phyloP scores from a whole-genome alignment of 352 stramenopile species.

The Peronospora destructor region DNA sequence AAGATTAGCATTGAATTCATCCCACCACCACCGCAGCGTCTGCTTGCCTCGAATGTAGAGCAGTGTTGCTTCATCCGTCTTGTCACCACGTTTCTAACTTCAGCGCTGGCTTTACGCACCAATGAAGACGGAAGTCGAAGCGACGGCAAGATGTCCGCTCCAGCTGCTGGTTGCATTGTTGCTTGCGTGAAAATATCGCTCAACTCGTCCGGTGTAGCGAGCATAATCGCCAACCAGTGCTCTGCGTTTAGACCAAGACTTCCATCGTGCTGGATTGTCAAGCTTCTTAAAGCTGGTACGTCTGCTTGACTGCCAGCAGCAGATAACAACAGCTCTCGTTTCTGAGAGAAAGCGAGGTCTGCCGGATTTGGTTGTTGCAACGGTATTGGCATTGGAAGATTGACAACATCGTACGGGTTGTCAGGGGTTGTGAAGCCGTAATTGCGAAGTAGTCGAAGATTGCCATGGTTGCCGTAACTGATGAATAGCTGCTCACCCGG shows the following conservation, averaged over 20 bases:
- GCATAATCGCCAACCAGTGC: slow-evolving; percentile 51
- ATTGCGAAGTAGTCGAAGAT: slow-evolving; percentile 67
- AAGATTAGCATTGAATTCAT: background rate
- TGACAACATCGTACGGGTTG: slow-evolving; percentile 42
- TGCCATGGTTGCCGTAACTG: slow-evolving; percentile 67
- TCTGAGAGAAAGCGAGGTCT: slow-evolving; percentile 31
- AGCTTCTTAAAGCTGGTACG: slow-evolving; percentile 21
- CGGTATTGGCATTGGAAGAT: slow-evolving; percentile 29
- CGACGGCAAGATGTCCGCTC: slow-evolving; percentile 4
- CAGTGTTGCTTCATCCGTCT: slow-evolving; percentile 22
- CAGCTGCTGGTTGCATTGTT: slow-evolving; percentile 3
- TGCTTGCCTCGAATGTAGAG: slow-evolving; percentile 30
- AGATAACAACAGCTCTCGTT: slow-evolving; percentile 33
- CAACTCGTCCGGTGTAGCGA: slow-evolving; percentile 42
- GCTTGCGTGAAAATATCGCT: slow-evolving; percentile 34
- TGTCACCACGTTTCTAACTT: slow-evolving; percentile 19
- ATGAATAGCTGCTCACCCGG: slow-evolving; percentile 73
- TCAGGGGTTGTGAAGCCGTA: slow-evolving; percentile 56
- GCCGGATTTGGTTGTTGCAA: slow-evolving; percentile 32
- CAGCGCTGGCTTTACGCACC: slow-evolving; percentile 18
- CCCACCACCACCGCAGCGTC: background rate
- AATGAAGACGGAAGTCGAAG: slow-evolving; percentile 31
- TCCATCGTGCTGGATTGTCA: slow-evolving; percentile 33
- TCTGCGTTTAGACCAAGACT: slow-evolving; percentile 26
- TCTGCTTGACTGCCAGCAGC: slow-evolving; percentile 10